Conservation (phyloP, 306 rosid species). For the Lathyrus sativus region DNA sequence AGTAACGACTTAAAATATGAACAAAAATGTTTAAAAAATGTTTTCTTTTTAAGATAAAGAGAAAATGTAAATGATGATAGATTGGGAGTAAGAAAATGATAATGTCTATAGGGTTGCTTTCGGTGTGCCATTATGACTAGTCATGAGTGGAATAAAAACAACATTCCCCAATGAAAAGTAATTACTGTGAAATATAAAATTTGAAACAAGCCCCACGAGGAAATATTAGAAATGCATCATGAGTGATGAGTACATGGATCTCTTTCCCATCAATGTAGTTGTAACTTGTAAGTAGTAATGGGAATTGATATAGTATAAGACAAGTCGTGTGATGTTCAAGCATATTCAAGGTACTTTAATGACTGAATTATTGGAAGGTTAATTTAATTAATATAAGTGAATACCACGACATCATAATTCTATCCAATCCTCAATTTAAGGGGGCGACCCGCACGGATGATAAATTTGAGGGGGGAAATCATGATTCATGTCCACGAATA, state of each 20-base stretch:
- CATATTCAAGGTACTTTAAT: neutral
- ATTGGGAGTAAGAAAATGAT: slow-evolving; percentile 12
- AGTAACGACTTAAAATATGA: too few relatives aligned
- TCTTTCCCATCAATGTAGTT: neutral
- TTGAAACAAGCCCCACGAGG: slow-evolving; percentile 11
- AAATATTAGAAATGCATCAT: slow-evolving; percentile 6
- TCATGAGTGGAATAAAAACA: slow-evolving; percentile 32
- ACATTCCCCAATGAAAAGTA: slow-evolving; percentile 1
- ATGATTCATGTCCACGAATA: too few relatives aligned
- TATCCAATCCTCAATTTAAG: too few relatives aligned
- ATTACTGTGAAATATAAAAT: neutral
- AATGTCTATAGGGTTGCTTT: slow-evolving; percentile 34
- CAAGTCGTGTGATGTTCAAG: neutral
- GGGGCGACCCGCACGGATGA: too few relatives aligned
- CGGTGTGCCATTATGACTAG: slow-evolving; percentile 44
- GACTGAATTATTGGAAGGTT: neutral
- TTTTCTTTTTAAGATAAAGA: neutral
- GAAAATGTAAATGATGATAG: neutral
- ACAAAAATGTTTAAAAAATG: too few relatives aligned
- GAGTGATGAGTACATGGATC: neutral
- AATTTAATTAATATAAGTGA: too few relatives aligned
- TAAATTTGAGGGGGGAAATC: too few relatives aligned
- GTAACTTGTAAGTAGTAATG: too few relatives aligned
- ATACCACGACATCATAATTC: too few relatives aligned
- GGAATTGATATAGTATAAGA: neutral